These are phyloP conservation scores for Spiromyces aspiralis DNA, from an alignment of 371 early-diverging fungal species.

Conservation along the genomic window DNA sequence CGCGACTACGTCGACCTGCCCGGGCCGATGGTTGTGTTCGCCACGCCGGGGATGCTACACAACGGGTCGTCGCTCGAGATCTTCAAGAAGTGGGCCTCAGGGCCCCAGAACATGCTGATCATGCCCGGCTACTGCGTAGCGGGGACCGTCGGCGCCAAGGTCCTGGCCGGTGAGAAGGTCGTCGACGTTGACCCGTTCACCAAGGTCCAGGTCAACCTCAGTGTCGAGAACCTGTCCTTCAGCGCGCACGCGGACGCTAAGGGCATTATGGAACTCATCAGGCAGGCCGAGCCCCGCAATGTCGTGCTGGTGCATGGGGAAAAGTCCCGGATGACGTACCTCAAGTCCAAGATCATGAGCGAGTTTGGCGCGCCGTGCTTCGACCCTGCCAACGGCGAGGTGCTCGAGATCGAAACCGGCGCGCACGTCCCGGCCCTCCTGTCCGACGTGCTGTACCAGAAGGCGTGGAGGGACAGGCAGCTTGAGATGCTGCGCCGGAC, in stretches of 20 bases:
- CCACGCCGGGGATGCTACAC: conserved; percentile 91
- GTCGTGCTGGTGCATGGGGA: conserved; percentile 99
- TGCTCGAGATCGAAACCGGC: conserved; percentile 46
- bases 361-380: conserved; percentile 76
- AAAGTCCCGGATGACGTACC: conserved; percentile 68
- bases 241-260: conserved; percentile 98
- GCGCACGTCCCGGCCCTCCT: conserved; percentile 18
- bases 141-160: conserved; percentile 90
- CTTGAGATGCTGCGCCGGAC: neutral
- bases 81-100: conserved; percentile 79
- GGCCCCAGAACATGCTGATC: conserved; percentile 82
- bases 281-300: conserved; percentile 80
- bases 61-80: conserved; percentile 66
- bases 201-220: conserved; percentile 67
- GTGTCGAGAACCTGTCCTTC: conserved; percentile 92
- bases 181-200: conserved; percentile 67
- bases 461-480: conserved; percentile 16
- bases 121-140: conserved; percentile 90
- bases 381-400: conserved; percentile 77
- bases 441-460: conserved; percentile 19
- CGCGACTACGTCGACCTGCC: conserved; percentile 43
- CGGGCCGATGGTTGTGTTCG: conserved; percentile 89
- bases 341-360: conserved; percentile 65
- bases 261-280: conserved; percentile 94
- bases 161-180: conserved; percentile 69